Base-by-base conservation (phyloP, 2,329 filamentous ascomycete genomes). In the Exophiala sideris region DNA sequence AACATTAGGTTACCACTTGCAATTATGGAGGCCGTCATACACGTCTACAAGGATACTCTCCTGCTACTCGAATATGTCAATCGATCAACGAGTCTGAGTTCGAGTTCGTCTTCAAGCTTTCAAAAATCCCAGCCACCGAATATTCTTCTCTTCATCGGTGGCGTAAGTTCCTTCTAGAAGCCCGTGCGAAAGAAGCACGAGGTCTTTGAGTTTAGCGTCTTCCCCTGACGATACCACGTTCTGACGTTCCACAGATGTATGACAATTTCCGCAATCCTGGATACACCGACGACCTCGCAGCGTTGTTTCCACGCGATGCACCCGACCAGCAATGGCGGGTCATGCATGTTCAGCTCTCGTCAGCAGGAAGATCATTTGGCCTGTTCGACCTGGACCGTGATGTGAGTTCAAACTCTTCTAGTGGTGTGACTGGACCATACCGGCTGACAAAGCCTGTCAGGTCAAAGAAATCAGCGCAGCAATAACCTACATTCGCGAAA, bases 71-170 rank as follows among this genome's bases (percentile, higher is more conserved):
- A 62, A 21, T 60, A 62, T 41, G 35, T 39, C 39, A 53, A 45
- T 14, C 8, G 21, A 18, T 24, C 41, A 44, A 51, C 21, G 39
- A 42, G 24, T 12, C 12, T 14, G 24, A 29, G 24, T 29, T 29
- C 36, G 42, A 11, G 20, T 10, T 24, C 5, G 8, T 35, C 29
- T 12, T 29, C 29, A n/a, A n/a, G 9, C 48, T 24, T 40, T 49
- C 24, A 14, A 47, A n/a, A 29, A 32, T 8, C 18, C 11, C 48
- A 56, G 42, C 54, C 41, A 39, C 63, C 32, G 53, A 64, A 57
- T 39, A 79, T 76, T 24, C 69, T 85, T 46, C 69, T 85, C 61
- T 84, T 81, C 70, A 70, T 85, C 48, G 81, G 79, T 55, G 83
- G 83, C 35, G 73, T 29, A 29, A 29, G 24, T 29, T 29, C 24